A percentile compares a stretch with the other conserved stretches of the same genome.
Evolutionary conservation across 139 green algal species (phyloP).

Genomic region (Tetradesmus lagerheimii): DNA sequence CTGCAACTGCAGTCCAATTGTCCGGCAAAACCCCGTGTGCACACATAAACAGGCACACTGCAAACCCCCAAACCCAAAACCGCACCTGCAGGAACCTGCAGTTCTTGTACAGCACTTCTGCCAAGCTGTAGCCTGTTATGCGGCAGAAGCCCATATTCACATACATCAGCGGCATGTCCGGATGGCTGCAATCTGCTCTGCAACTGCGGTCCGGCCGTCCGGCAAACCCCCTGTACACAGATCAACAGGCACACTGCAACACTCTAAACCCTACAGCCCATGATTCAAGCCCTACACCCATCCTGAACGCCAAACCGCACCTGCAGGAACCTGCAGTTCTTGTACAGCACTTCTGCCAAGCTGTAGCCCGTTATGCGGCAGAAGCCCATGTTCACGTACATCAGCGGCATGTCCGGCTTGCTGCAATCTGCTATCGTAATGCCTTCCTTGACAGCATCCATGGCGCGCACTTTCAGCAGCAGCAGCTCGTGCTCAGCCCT

Average conservation of each 20-base stretch:
- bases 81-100: slow-evolving; percentile 52
- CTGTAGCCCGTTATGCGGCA: slow-evolving; percentile 87
- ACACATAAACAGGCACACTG: not conserved
- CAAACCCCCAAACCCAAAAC: not conserved
- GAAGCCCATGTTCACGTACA: slow-evolving; percentile 89
- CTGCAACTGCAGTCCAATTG: too few species aligned
- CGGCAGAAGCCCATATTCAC: slow-evolving; percentile 80
- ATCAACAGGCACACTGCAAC: too few species aligned
- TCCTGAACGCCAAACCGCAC: not conserved
- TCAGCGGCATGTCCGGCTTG: slow-evolving; percentile 85
- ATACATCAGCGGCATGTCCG: slow-evolving; percentile 92
- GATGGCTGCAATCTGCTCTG: slow-evolving; percentile 71
- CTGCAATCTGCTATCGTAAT: slow-evolving; percentile 85
- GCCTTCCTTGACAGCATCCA: slow-evolving; percentile 82
- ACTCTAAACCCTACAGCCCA: too few species aligned
- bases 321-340: slow-evolving; percentile 79
- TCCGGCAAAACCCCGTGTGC: slow-evolving; percentile 57
- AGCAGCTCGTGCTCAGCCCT: slow-evolving; percentile 75
- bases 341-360: slow-evolving; percentile 61
- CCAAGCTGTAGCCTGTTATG: slow-evolving; percentile 84
- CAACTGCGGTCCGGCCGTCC: too few species aligned
- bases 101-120: slow-evolving; percentile 74
- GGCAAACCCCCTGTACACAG: too few species aligned
- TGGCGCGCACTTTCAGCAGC: slow-evolving; percentile 80
- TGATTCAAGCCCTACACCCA: too few species aligned